A percentile compares a stretch with the other conserved stretches of the same genome.
phyloP scores from a whole-genome alignment of 23 red algal genomes.

The Gracilaria domingensis region DNA sequence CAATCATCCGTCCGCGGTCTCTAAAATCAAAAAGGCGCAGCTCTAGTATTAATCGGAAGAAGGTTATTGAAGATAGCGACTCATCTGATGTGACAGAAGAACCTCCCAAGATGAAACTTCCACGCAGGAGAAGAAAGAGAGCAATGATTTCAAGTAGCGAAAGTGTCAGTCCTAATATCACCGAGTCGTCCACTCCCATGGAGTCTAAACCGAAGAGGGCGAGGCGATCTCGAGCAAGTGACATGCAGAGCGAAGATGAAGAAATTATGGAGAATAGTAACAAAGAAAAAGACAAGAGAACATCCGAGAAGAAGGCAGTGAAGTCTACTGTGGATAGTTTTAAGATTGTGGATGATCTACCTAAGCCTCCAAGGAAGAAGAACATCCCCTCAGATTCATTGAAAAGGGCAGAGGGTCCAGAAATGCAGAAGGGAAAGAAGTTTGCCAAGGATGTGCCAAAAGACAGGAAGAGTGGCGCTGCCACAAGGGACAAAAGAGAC shows the following conservation, averaged over 20 bases:
- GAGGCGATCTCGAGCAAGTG: slow-evolving; percentile 13
- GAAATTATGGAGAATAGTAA: neutral
- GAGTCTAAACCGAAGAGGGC: slow-evolving; percentile 9
- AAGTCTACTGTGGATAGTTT: neutral
- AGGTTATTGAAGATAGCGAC: neutral
- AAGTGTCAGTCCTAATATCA: slow-evolving; percentile 14
- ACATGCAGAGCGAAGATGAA: slow-evolving; percentile 42
- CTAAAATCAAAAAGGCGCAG: slow-evolving; percentile 9
- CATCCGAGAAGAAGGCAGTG: neutral
- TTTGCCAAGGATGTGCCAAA: neutral
- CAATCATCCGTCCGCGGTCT: slow-evolving; percentile 8
- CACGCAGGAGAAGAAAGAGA: slow-evolving; percentile 17
- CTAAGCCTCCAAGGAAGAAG: slow-evolving; percentile 34
- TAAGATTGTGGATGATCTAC: neutral
- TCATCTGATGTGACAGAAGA: slow-evolving; percentile 35
- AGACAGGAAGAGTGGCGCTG: neutral
- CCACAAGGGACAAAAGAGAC: neutral
- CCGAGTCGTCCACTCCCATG: slow-evolving; percentile 16
- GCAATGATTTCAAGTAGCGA: neutral
- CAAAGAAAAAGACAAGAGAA: slow-evolving; percentile 16
- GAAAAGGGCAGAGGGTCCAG: slow-evolving; percentile 11
- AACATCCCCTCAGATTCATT: neutral
- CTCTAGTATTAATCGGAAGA: slow-evolving; percentile 27
- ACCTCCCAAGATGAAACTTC: neutral
- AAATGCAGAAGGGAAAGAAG: slow-evolving; percentile 9